A percentile compares a stretch with the other conserved stretches of the same genome.
phyloP scores from a whole-genome alignment of 768 basidiomycete genomes.

The Exsudoporus frostii region DNA sequence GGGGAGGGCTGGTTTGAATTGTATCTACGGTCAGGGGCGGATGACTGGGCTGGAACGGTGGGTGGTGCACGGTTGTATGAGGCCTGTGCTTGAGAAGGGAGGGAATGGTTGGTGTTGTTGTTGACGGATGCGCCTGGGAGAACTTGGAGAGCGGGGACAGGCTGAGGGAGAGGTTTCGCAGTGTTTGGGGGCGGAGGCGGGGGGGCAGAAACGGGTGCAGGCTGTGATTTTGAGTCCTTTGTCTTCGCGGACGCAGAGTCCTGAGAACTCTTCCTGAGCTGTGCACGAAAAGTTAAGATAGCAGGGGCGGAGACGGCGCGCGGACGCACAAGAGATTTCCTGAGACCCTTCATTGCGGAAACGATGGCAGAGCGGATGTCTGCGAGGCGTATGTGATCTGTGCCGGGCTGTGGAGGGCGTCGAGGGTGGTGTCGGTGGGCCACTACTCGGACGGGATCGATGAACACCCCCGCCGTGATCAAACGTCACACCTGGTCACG shows the following conservation, averaged over 20 bases:
- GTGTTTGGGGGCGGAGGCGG: constrained; percentile 65
- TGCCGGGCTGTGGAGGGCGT: constrained; percentile 9
- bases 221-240: constrained; percentile 55
- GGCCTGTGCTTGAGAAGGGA: constrained; percentile 37
- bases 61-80: constrained; percentile 44
- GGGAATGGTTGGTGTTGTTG: constrained; percentile 38
- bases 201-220: constrained; percentile 39
- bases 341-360: constrained; percentile 71
- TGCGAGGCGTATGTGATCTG: constrained; percentile 4
- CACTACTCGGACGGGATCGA: constrained; percentile 38
- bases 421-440: constrained; percentile 11
- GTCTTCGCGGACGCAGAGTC: constrained; percentile 66
- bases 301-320: constrained; percentile 15
- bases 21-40: constrained; percentile 61
- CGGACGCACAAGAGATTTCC: constrained; percentile 70
- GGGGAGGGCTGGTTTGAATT: constrained; percentile 40
- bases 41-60: constrained; percentile 36
- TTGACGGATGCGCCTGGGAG: constrained; percentile 36
- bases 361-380: constrained; percentile 16
- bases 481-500: constrained; percentile 29
- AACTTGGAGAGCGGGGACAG: constrained; percentile 38
- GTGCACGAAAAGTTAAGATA: constrained; percentile 23
- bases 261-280: constrained; percentile 71
- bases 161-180: constrained; percentile 60
- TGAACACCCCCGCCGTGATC: constrained; percentile 35